Evolutionary conservation across 2,329 filamentous ascomycete species (phyloP).

Genomic region (Alternaria hordeiaustralica): DNA sequence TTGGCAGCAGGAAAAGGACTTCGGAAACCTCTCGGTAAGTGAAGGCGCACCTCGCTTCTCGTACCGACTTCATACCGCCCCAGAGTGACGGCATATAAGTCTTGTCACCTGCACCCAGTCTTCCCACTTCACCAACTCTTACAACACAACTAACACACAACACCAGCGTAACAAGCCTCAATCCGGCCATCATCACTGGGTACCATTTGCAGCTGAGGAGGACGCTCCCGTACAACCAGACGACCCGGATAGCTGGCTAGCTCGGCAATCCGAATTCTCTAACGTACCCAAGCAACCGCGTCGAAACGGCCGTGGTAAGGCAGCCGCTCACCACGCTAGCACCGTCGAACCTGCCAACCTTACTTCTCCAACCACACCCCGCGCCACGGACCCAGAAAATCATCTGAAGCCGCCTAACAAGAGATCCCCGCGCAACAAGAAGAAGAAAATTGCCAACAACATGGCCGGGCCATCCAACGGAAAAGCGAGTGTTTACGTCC

Average conservation of each 20-base stretch:
- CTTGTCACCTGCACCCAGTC: not conserved
- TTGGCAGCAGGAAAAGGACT: conserved; percentile 28
- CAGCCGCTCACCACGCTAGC: not conserved
- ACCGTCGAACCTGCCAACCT: not conserved
- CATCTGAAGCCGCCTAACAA: not conserved
- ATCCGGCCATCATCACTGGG: conserved; percentile 5
- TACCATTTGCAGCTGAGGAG: not conserved
- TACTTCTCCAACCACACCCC: not conserved
- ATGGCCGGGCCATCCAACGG: conserved; percentile 9
- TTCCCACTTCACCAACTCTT: not conserved
- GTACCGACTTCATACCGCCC: not conserved
- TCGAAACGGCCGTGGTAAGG: conserved; percentile 6
- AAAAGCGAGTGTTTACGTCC: conserved; percentile 21
- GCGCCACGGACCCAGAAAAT: not conserved
- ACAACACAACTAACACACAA: conserved; percentile 10
- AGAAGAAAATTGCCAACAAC: not conserved
- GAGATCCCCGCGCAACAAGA: not conserved
- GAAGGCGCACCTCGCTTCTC: not conserved
- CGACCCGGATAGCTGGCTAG: not conserved
- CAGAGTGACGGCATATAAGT: not conserved
- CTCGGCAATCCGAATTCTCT: conserved; percentile 9
- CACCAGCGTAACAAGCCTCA: conserved; percentile 11
- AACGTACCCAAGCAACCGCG: not conserved
- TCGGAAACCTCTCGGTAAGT: conserved; percentile 19
- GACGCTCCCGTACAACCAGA: not conserved